Evolutionary conservation across 2,329 filamentous ascomycete genomes (phyloP).

Genomic region (Davidsoniella neocaledoniae): DNA sequence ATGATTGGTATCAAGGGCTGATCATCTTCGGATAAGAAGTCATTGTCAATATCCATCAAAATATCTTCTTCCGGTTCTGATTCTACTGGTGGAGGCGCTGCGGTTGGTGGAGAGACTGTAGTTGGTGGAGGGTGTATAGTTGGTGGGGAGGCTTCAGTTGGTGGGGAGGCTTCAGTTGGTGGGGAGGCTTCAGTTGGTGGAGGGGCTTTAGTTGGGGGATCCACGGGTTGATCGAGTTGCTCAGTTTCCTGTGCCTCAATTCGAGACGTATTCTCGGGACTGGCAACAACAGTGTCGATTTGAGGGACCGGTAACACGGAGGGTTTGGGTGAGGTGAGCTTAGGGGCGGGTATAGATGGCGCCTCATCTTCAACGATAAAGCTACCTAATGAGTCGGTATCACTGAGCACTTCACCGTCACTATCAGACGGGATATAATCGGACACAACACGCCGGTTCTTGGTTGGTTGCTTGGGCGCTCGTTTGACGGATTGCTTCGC

Average conservation of each 20-base stretch:
- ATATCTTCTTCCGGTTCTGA: too few species aligned
- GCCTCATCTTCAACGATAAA: constrained; percentile 31
- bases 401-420: constrained; percentile 35
- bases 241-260: too few species aligned
- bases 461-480: background rate
- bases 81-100: background rate
- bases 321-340: background rate
- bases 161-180: background rate
- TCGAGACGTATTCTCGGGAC: too few species aligned
- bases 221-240: too few species aligned
- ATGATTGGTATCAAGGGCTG: background rate
- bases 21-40: too few species aligned
- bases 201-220: too few species aligned
- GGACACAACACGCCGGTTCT: constrained; percentile 11
- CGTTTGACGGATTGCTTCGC: constrained; percentile 7
- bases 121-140: background rate
- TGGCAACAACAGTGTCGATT: too few species aligned
- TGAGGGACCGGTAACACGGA: background rate
- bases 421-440: constrained; percentile 18
- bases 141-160: background rate
- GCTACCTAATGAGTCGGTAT: constrained; percentile 28
- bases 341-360: too few species aligned
- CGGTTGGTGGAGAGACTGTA: background rate
- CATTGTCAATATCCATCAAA: too few species aligned
- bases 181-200: background rate